Evolutionary conservation across 2,329 filamentous ascomycete species (phyloP).

Genomic region (Nannizziopsis arthrosporioides): DNA sequence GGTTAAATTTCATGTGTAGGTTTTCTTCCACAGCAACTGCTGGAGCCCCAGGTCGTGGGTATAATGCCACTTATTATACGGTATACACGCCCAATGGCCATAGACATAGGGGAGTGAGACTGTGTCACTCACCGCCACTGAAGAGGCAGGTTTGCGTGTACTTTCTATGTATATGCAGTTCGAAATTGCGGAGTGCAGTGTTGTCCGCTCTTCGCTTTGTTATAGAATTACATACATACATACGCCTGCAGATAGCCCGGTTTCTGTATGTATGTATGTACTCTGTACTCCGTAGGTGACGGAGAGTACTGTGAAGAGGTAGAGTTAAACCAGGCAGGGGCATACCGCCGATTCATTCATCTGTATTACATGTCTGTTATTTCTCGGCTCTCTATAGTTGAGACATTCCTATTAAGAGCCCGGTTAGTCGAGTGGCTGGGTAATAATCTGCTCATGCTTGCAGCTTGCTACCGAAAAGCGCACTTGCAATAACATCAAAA

Average conservation of each 20-base stretch:
- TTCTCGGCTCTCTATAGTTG: no score
- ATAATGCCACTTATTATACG: constrained; percentile 6
- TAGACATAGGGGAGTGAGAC: neutral
- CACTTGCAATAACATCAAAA: neutral
- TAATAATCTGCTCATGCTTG: neutral
- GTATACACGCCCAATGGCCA: neutral
- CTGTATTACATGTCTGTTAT: no score
- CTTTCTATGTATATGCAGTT: constrained; percentile 5
- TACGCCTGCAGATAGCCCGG: neutral
- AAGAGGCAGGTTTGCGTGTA: constrained; percentile 8
- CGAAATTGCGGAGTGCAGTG: constrained; percentile 10
- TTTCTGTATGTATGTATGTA: no score
- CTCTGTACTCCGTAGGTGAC: no score
- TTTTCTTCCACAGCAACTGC: neutral
- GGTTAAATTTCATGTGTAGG: neutral
- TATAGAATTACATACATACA: neutral
- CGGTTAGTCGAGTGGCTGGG: neutral
- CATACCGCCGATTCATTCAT: no score
- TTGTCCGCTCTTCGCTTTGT: neutral
- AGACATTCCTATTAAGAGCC: neutral
- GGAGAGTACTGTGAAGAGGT: no score
- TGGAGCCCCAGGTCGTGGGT: neutral
- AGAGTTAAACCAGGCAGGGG: no score
- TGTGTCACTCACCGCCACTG: constrained; percentile 11
- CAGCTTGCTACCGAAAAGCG: neutral